Evolutionary conservation across 805 yeast genomes (phyloP).

Genomic region (Candida hungchunana): DNA sequence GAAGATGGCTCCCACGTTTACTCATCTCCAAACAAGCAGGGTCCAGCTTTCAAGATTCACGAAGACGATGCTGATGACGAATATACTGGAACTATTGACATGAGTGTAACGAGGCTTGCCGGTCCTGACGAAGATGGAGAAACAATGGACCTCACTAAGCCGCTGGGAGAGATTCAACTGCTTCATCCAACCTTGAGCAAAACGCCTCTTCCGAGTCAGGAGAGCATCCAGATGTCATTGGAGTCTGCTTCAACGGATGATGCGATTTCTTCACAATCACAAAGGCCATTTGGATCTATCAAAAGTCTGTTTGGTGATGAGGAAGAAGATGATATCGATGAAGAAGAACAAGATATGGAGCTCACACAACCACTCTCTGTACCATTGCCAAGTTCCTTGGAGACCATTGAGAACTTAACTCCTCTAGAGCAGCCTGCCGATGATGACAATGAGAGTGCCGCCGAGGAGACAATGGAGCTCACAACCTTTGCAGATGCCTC

Average conservation of each 20-base stretch:
- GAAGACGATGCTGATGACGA: constrained; percentile 15
- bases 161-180: constrained; percentile 21
- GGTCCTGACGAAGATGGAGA: constrained; percentile 16
- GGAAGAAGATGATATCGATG: constrained; percentile 15
- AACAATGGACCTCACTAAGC: constrained; percentile 28
- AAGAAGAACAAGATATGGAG: constrained; percentile 24
- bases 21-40: constrained; percentile 19
- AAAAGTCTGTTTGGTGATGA: constrained; percentile 24
- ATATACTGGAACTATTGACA: constrained; percentile 16
- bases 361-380: constrained; percentile 21
- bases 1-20: constrained; percentile 23
- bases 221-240: background rate
- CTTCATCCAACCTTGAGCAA: constrained; percentile 6
- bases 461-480: constrained; percentile 23
- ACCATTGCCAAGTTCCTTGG: background rate
- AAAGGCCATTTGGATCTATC: constrained; percentile 26
- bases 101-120: constrained; percentile 16
- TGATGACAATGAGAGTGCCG: constrained; percentile 1
- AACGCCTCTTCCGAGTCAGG: background rate
- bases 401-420: background rate
- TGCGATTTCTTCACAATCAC: constrained; percentile 8
- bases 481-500: constrained; percentile 15
- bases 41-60: constrained; percentile 17
- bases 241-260: constrained; percentile 1
- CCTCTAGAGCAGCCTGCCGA: background rate